Evolutionary conservation across 441 rosid genomes (phyloP), one percentile per base, ranked within the genome.

Genomic region (Pelargonium myrrhifolium): DNA sequence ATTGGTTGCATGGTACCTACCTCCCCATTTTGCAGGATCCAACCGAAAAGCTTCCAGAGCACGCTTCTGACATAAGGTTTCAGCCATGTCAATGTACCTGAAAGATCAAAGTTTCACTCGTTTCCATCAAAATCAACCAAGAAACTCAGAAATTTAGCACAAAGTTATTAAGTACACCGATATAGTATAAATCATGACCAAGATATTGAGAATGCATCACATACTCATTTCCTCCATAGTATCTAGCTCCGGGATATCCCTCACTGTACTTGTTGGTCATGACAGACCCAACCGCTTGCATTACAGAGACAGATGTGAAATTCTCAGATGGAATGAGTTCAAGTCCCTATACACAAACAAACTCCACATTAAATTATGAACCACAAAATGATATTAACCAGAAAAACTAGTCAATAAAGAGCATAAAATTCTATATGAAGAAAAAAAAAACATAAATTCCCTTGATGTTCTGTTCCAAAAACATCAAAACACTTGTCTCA

Each of bases 181-280:
- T 45, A 18, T 7, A 53, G 22, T 53, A 53, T 53, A 17, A 7
- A 53, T 24, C 62, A 51, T 6, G 68, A 60, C 18, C 21, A 65
- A 72, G 47, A 62, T 64, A 77, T 22, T 40, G 31, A 66, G 67
- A 65, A 47, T 0, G 64, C 42, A 6, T 21, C 72, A 71, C 89
- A 64, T 82, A 91, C 97, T 91, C 96, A 24, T 91, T 91, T 81
- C 97, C 97, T 79, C 97, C 97, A 64, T 91, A 91, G 84, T 91
- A 91, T 91, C 97, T 83, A 0, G 97, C 96, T 74, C 97, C 96
- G 9, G 96, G 97, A 75, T 92, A 92, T 61, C 97, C 97, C 85
- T 92, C 97, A 84, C 97, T 92, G 76, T 92, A 92, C 76, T 92
- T 92, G 82, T 92, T 92, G 72, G 97, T 92, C 97, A 87, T 90